A percentile compares a stretch with the other conserved stretches of the same genome.
Evolutionary conservation across 2,329 filamentous ascomycete genomes (phyloP).

Genomic region (Chaetomium olivaceum): DNA sequence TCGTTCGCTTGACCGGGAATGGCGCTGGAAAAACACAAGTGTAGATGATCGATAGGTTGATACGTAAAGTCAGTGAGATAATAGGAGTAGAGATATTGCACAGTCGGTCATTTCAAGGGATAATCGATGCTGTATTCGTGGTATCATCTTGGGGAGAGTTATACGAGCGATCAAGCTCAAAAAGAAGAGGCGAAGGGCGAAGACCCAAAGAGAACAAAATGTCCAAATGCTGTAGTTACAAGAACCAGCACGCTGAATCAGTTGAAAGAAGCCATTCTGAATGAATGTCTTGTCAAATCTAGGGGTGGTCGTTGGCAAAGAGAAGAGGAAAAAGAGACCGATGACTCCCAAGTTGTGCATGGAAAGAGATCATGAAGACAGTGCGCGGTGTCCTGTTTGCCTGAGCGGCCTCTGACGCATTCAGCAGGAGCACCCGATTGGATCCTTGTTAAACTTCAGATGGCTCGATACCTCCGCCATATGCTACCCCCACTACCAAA

Average conservation of each 20-base stretch:
- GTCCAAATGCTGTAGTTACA: slow-evolving; percentile 11
- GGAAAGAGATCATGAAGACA: slow-evolving; percentile 1
- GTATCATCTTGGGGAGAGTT: slow-evolving; percentile 43
- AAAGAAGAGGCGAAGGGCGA: slow-evolving; percentile 3
- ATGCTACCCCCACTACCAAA: not conserved
- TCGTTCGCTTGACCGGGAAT: not conserved
- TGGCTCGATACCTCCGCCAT: not conserved
- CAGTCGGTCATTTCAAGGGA: slow-evolving; percentile 27
- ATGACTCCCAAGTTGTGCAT: slow-evolving; percentile 14
- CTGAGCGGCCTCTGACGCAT: slow-evolving; percentile 12
- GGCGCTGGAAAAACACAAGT: not conserved
- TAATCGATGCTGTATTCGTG: slow-evolving; percentile 39
- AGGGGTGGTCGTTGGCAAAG: not conserved
- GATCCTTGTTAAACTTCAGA: not conserved
- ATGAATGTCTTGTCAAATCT: not conserved
- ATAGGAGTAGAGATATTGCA: slow-evolving; percentile 33
- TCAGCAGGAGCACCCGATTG: not conserved
- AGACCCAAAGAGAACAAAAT: not conserved
- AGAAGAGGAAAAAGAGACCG: not conserved
- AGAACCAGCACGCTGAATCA: slow-evolving; percentile 5
- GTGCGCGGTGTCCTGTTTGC: slow-evolving; percentile 7
- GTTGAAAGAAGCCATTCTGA: slow-evolving; percentile 20
- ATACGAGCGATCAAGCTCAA: slow-evolving; percentile 19
- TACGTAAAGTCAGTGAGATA: slow-evolving; percentile 12
- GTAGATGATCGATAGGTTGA: not conserved